Evolutionary conservation across 768 basidiomycete genomes (phyloP), one percentile per base, ranked within the genome.

Genomic region (Leccinum truebloodii): DNA sequence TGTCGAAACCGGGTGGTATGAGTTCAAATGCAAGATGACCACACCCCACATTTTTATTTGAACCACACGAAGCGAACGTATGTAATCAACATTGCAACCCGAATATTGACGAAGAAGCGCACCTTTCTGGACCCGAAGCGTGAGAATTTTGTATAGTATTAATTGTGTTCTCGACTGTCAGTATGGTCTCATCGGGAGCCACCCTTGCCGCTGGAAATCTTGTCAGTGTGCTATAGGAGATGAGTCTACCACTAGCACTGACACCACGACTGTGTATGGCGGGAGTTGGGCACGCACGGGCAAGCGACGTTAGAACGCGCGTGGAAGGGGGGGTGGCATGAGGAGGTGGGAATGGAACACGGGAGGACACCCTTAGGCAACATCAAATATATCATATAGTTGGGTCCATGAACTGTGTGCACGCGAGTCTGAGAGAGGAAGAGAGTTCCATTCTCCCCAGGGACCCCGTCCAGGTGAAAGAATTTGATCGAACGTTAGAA

Each of bases 21-120:
- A 22, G 24, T 39, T 50, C 34, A 32, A 34, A 49, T 5, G 16
- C 41, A 46, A 46, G 26, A 3, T 2, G 32, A 8, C 14, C 13
- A 14, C 41, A 14, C 41, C 51, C 18, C 51, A 30, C 13, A 28
- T n/a, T 62, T 66, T 73, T 70, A 64, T 66, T 73, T 70, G 62
- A 52, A 44, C 49, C 20, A 34, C n/a, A 32, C 16, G n/a, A 5
- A 32, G 30, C 57, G 20, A 14, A 14, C 22, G 46, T 34, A 34
- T 34, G 34, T 48, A 20, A 24, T 24, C 46, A 22, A 12, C 46
- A n/a, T 18, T 39, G 18, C 39, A 2, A 39, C 39, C 39, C 37
- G 37, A 14, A 16, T 16, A 5, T 37, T 37, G 37, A 18, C 18
- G 39, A 18, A 39, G 39, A 39, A 18, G 13, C 16, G 7, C 37